These are phyloP conservation scores for Penstemon davidsonii DNA, from an alignment of 257 asterid genomes.

Conservation along the genomic window DNA sequence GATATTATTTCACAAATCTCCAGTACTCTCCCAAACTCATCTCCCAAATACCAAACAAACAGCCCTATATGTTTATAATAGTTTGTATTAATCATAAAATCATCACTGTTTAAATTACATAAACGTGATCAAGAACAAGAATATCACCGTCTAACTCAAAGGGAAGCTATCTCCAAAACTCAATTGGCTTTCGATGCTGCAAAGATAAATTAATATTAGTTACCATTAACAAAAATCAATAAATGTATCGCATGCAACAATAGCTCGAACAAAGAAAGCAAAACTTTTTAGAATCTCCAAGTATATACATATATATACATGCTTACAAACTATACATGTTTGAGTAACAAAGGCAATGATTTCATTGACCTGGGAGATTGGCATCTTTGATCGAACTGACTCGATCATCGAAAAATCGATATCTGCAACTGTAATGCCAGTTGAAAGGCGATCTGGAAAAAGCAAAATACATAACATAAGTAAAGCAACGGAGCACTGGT, in stretches of 20 bases:
- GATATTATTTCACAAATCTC: no score
- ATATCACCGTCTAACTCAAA: constrained; percentile 21
- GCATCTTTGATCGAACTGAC: constrained; percentile 83
- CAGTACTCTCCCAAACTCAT: no score
- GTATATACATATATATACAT: no score
- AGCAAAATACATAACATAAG: constrained; percentile 6
- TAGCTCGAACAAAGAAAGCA: no score
- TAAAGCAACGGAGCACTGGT: not conserved
- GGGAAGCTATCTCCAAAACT: constrained; percentile 58
- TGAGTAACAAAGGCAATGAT: not conserved
- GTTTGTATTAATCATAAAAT: constrained; percentile 7
- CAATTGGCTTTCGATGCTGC: constrained; percentile 75
- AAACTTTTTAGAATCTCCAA: not conserved
- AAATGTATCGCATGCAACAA: not conserved
- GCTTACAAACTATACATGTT: no score
- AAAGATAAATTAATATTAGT: constrained; percentile 9
- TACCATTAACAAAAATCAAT: not conserved
- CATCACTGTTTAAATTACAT: constrained; percentile 3
- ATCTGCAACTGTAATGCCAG: constrained; percentile 91
- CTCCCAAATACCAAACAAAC: no score
- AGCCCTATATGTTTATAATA: not conserved
- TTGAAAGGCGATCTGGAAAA: constrained; percentile 58
- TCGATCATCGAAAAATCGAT: constrained; percentile 65
- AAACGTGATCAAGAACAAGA: not conserved
- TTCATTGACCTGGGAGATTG: constrained; percentile 48